Evolutionary conservation across 352 stramenopile species (phyloP).

Genomic region (Sclerospora graminicola): DNA sequence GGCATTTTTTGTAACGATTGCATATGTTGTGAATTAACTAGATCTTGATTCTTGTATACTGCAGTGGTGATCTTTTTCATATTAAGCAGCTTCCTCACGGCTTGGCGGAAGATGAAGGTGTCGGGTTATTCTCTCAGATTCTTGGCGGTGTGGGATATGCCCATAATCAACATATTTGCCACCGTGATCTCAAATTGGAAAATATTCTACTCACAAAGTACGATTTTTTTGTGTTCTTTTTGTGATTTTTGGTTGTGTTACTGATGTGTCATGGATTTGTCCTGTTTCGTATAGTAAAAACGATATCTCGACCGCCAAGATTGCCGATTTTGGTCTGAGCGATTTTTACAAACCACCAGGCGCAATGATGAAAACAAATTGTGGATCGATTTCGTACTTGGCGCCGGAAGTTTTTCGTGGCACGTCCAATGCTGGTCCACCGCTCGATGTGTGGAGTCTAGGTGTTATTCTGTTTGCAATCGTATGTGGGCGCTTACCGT

Average conservation of each 20-base stretch:
- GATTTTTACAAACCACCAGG: slow-evolving; percentile 86
- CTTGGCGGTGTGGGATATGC: slow-evolving; percentile 72
- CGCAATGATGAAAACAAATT: slow-evolving; percentile 83
- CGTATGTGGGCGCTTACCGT: too few species aligned
- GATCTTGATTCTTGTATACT: neutral
- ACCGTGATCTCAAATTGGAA: slow-evolving; percentile 83
- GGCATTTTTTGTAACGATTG: neutral
- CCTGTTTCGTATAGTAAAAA: slow-evolving; percentile 38
- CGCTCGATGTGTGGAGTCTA: slow-evolving; percentile 87
- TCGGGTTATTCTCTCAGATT: slow-evolving; percentile 63
- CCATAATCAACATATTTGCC: slow-evolving; percentile 86
- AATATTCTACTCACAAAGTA: slow-evolving; percentile 81
- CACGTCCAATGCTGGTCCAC: slow-evolving; percentile 73
- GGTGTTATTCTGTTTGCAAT: slow-evolving; percentile 82
- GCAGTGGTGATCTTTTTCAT: slow-evolving; percentile 77
- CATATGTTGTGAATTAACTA: neutral
- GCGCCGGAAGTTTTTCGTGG: slow-evolving; percentile 79
- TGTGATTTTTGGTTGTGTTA: too few species aligned
- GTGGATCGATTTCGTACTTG: slow-evolving; percentile 80
- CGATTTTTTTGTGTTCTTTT: slow-evolving; percentile 2
- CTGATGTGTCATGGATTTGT: too few species aligned
- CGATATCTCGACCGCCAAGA: slow-evolving; percentile 75
- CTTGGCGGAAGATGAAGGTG: slow-evolving; percentile 54
- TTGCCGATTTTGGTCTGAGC: slow-evolving; percentile 82
- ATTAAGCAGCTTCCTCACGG: slow-evolving; percentile 47